Base-by-base conservation (phyloP, 257 asterid genomes). In the Forsythia suspensa region DNA sequence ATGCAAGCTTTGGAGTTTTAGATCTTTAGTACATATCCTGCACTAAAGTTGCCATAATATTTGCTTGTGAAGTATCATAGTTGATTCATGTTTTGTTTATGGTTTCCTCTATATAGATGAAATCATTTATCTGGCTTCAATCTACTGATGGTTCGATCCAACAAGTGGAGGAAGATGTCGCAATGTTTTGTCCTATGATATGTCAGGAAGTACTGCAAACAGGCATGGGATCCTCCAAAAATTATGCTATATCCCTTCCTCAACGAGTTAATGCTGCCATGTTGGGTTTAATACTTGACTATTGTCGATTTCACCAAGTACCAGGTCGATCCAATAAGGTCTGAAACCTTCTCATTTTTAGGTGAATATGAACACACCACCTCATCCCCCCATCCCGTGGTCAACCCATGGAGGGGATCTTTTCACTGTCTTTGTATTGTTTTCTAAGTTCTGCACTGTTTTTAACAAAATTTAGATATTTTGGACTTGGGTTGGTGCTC, bases 301-400 rank as follows among this genome's bases (percentile, higher is more conserved):
- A 93, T 73, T 93, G 98, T 83, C 91, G 92, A 73, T 93, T 95
- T 88, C 98, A 93, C 86, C 98, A 91, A 88, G 85, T 87, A 79
- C 92, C 93, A 41, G 98, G 98, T 37, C 98, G 95, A 70, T 91
- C 98, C 76, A 93, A 93, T 90, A 95, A 91, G 99, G 99, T 93
- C 76, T 81, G 65, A 55, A 18, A 55, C 29, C 29, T 55, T 16
- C 65, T 55, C 21, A 52, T n/a, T 55, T 55, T 55, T 55, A 8
- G 9, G 21, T n/a, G 65, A 4, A 55, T 16, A n/a, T 55, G 65
- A 16, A 52, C 16, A 10, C 52, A 0, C 16, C 52, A 46, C 18
- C 5, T 18, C 52, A 13, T 46, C 52, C 11, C 52, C 52, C 52
- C 52, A 46, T 46, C 52, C n/a, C n/a, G 2, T 4, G n/a, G n/a